Evolutionary conservation across 2,329 filamentous ascomycete genomes (phyloP).

Genomic region (Fusarium verrucosum): DNA sequence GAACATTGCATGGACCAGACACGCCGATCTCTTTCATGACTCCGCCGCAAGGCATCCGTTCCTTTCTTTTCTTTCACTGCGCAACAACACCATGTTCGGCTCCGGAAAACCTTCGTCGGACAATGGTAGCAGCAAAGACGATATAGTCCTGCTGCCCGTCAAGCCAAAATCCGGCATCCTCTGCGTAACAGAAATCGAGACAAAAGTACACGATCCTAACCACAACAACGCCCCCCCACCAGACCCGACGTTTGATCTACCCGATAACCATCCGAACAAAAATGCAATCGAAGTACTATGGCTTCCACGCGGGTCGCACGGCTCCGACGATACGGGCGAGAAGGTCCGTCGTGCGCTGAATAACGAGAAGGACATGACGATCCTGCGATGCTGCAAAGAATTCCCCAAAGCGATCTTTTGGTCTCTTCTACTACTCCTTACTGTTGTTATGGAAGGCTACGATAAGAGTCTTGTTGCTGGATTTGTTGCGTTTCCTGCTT

Average conservation of each 20-base stretch:
- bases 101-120: constrained; percentile 23
- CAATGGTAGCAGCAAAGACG: constrained; percentile 34
- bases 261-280: constrained; percentile 28
- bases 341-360: constrained; percentile 31
- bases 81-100: constrained; percentile 24
- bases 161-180: constrained; percentile 27
- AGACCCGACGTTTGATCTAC: constrained; percentile 19
- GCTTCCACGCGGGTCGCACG: constrained; percentile 33
- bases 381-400: constrained; percentile 21
- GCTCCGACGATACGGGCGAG: constrained; percentile 33
- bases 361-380: constrained; percentile 36
- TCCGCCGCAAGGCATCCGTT: constrained; percentile 35
- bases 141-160: constrained; percentile 31
- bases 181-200: constrained; percentile 33
- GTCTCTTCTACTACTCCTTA: constrained; percentile 34
- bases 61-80: constrained; percentile 4
- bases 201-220: constrained; percentile 21
- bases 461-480: constrained; percentile 29
- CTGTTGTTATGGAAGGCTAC: constrained; percentile 39
- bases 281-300: constrained; percentile 31
- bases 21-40: constrained; percentile 22
- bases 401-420: constrained; percentile 38
- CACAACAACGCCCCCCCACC: constrained; percentile 10
- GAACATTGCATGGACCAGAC: constrained; percentile 1
- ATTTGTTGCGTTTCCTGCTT: constrained; percentile 29